Percentiles rank a stretch among this genome's conserved stretches.
Evolutionary conservation across 176 grass and related monocot genomes (phyloP).

Genomic region (Eragrostis curvula): DNA sequence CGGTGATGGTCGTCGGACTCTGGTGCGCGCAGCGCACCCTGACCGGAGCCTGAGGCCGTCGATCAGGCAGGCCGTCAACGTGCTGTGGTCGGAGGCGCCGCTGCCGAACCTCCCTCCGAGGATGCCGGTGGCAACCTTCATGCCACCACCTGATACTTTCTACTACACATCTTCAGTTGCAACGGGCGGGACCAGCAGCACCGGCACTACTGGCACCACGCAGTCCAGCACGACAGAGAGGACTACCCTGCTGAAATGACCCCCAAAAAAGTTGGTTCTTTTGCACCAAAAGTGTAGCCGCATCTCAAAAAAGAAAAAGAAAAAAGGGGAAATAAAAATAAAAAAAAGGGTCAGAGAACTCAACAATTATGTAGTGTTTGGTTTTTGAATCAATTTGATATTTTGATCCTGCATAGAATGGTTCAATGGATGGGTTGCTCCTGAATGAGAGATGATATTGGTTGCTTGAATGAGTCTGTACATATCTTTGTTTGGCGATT

Average conservation of each 20-base stretch:
- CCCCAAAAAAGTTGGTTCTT: not conserved
- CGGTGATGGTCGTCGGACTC: conserved; percentile 52
- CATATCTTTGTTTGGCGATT: too few species aligned
- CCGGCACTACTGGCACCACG: not conserved
- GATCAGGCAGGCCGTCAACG: conserved; percentile 48
- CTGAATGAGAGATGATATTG: too few species aligned
- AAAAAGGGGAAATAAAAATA: too few species aligned
- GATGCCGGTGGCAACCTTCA: conserved; percentile 43
- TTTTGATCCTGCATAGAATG: too few species aligned
- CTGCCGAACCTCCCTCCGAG: conserved; percentile 26
- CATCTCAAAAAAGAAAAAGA: too few species aligned
- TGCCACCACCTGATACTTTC: conserved; percentile 5
- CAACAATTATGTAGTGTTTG: too few species aligned
- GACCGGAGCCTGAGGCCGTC: conserved; percentile 30
- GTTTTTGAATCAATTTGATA: too few species aligned
- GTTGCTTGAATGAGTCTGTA: too few species aligned
- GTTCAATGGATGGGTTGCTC: too few species aligned
- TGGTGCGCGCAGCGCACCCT: conserved; percentile 53
- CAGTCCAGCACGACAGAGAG: not conserved
- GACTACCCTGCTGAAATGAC: not conserved
- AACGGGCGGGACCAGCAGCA: not conserved
- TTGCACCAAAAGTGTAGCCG: too few species aligned
- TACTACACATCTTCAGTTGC: not conserved
- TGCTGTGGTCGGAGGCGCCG: conserved; percentile 22
- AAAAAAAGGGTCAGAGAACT: too few species aligned